These are phyloP conservation scores for Mortierella sp. DNA, from an alignment of 371 early-diverging fungal genomes.

Conservation along the genomic window DNA sequence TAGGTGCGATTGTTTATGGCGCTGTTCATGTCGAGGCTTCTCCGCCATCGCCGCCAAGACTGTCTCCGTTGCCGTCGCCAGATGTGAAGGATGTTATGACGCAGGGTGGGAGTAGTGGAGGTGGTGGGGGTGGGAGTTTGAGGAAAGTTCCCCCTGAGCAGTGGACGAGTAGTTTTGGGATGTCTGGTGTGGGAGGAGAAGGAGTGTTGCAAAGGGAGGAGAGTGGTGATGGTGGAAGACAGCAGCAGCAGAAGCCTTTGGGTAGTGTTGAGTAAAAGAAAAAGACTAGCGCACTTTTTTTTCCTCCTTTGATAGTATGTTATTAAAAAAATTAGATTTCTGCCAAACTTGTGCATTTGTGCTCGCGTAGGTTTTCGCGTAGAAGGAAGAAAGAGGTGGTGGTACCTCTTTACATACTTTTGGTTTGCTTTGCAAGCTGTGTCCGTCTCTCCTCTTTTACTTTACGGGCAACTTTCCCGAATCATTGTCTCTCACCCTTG, in stretches of 20 bases:
- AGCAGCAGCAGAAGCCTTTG: not conserved
- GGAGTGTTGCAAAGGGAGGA: not conserved
- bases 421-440: no score
- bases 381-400: no score
- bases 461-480: no score
- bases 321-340: no score
- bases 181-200: not conserved
- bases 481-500: no score
- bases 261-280: not conserved
- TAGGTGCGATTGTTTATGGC: conserved; percentile 49
- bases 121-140: not conserved
- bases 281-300: no score
- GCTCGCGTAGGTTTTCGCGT: no score
- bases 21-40: conserved; percentile 31
- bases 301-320: no score
- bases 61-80: not conserved
- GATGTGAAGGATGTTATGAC: not conserved
- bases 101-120: not conserved
- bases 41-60: not conserved
- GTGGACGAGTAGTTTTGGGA: not conserved
- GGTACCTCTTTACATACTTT: no score
- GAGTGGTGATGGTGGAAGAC: no score
- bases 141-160: not conserved
- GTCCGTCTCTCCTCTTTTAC: no score
- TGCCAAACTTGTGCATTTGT: no score